phyloP scores from a whole-genome alignment of 495 filamentous ascomycete species.

The Penicillium flavigenum region DNA sequence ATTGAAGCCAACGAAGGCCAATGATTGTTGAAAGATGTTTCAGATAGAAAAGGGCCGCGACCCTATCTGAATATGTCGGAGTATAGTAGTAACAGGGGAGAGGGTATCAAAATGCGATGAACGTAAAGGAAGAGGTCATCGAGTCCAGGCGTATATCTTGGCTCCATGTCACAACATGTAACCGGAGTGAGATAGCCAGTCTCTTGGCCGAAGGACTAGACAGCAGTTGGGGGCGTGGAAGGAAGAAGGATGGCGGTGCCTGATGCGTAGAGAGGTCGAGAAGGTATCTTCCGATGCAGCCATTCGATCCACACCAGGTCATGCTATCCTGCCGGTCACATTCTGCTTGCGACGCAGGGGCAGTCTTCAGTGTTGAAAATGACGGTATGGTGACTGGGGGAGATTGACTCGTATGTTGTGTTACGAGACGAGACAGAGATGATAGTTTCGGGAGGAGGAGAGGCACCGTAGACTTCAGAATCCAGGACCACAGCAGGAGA shows the following conservation, averaged over 20 bases:
- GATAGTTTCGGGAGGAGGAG: background rate
- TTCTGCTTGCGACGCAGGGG: constrained; percentile 1
- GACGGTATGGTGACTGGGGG: background rate
- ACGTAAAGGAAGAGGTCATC: background rate
- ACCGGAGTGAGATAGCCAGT: background rate
- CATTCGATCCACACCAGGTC: background rate
- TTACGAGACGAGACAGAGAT: background rate
- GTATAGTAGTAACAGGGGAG: background rate
- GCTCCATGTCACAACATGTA: background rate
- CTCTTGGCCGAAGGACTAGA: background rate
- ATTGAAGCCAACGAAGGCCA: background rate
- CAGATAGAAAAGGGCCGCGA: background rate
- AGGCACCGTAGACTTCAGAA: background rate
- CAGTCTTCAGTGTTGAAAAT: constrained; percentile 1
- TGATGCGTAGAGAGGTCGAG: background rate
- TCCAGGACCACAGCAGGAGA: background rate
- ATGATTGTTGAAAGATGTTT: background rate
- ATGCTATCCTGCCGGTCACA: background rate
- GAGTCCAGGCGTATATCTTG: background rate
- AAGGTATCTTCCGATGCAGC: background rate
- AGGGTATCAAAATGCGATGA: constrained; percentile 1
- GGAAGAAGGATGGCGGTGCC: background rate
- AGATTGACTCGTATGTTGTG: background rate
- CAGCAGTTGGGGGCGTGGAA: background rate
- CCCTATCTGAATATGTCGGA: background rate